Conservation (phyloP, 495 filamentous ascomycete species). For the Pseudomonodictys pantanalensis region DNA sequence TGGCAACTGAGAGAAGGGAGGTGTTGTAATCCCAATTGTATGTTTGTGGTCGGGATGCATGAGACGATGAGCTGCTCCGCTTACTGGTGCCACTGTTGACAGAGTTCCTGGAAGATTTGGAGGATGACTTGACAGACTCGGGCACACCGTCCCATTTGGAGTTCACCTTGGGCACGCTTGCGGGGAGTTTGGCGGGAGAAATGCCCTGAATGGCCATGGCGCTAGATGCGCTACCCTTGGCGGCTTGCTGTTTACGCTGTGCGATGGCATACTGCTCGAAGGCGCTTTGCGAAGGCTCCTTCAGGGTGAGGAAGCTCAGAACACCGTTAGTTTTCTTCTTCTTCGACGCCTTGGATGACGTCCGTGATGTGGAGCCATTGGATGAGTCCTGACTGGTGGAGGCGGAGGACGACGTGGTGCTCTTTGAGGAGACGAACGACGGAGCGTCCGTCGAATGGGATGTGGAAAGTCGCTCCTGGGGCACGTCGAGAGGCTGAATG, state of each 20-base stretch:
- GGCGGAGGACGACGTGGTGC: constrained; percentile 4
- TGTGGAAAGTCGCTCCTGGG: too few relatives aligned
- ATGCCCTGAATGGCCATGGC: constrained; percentile 38
- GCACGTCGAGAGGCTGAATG: constrained; percentile 4
- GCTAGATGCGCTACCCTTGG: constrained; percentile 25
- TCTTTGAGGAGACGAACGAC: constrained; percentile 4
- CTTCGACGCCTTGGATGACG: constrained; percentile 8
- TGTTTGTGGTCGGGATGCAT: not conserved
- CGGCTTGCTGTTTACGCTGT: constrained; percentile 37
- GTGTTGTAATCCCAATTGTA: not conserved
- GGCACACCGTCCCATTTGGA: constrained; percentile 52
- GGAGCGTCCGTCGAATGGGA: not conserved
- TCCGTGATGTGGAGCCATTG: constrained; percentile 5
- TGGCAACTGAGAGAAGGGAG: constrained; percentile 7
- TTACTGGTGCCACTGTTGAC: not conserved
- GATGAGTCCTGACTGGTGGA: constrained; percentile 8
- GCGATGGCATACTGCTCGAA: constrained; percentile 39
- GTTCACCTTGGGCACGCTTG: constrained; percentile 49
- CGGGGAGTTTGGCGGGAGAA: constrained; percentile 45
- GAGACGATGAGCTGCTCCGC: not conserved
- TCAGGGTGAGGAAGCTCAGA: constrained; percentile 39
- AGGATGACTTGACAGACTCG: constrained; percentile 37
- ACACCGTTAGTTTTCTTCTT: constrained; percentile 37
- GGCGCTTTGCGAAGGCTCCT: constrained; percentile 41
- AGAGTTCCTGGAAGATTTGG: too few relatives aligned